Base-by-base conservation (phyloP, 2,329 filamentous ascomycete genomes). In the Sordariomycetes sp. region DNA sequence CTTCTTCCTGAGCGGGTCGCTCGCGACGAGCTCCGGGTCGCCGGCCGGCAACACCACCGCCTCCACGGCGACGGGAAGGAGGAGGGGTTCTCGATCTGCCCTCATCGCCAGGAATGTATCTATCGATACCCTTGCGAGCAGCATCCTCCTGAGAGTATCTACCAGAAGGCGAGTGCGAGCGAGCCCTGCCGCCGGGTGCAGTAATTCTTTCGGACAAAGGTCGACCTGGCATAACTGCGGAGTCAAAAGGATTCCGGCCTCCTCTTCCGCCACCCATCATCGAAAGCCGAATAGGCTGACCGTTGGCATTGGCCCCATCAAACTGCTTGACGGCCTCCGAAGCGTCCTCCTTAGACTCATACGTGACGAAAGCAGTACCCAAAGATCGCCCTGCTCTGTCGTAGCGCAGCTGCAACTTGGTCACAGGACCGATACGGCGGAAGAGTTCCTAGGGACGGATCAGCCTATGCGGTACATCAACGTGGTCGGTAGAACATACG, bases 341-440 rank as follows among this genome's bases (percentile, higher is more conserved):
- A 8, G 88, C 88, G 55, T 94, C 83, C 31, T 75, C 69, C 32
- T 72, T 62, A 36, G 64, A 67, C 45, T 79, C 72, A 59, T 93
- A 94, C 8, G 82, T 88, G 32, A 95, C 82, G 49, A 77, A 92
- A 6, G 87, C 88, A 24, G 81, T 71, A 36, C 88, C 88, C 49
- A 88, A 81, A 3, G 86, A 94, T 49, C 88, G 84, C 37, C 88
- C 88, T 39, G 86, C 83, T 46, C 87, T 82, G 58, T 95, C 88
- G 53, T 93, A 95, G 39, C 78, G 65, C 24, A 95, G 68, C 36
- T 81, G 72, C 21, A 92, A 67, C 42, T 74, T 76, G 17, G 63
- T 44, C 28, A 94, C 69, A 3, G 76, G 75, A 17, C 86, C 88
- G 43, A 94, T 90, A 48, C 78, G 73, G 40, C 63, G 66, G 55